Evolutionary conservation across 805 yeast species (phyloP), one percentile per base, ranked within the genome.

Genomic region (Yarrowia sp.): DNA sequence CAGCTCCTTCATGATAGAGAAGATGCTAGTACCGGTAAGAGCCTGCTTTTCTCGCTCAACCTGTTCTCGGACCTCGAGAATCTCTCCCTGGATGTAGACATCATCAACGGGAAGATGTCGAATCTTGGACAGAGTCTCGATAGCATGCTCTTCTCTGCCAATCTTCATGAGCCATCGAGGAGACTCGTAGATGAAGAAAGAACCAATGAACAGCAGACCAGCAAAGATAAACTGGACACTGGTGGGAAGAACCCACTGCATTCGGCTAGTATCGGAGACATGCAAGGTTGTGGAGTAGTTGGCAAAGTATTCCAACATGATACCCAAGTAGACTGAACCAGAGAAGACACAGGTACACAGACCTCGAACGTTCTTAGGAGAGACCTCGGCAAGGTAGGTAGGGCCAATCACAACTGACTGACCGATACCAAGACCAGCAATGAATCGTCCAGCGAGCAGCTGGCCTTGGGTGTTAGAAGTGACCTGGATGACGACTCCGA

Each of bases 361-460:
- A 53, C 87, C 87, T 73, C 87, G 77, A 64, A 81, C 79, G 38
- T 79, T 74, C 53, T 77, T 76, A 15, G 88, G 87, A 11, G 86
- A 76, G 36, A 81, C 78, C 70, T 84, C 88, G 2, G 84, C 78
- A 55, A 83, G 71, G 68, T 83, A 83, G 60, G 83, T 77, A 14
- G 87, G 87, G 7, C 86, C 86, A 67, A 81, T 77, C n/a, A 84
- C 83, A 8, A 82, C 80, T 7, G 87, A 81, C 68, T 83, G 83
- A 17, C 88, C 87, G 62, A 84, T 76, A 18, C 83, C 83, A n/a
- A 82, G 70, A 32, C 87, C 87, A 69, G 83, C 86, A 55, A 84
- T 70, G 38, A 84, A 75, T 67, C 87, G 75, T n/a, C 87, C 87
- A 44, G 82, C 85, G 67, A 81, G 81, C 39, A 84, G 73, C 69